Evolutionary conservation across 2,329 filamentous ascomycete species (phyloP), one percentile per base, ranked within the genome.

Genomic region (Scopulariopsis brevicaulis): DNA sequence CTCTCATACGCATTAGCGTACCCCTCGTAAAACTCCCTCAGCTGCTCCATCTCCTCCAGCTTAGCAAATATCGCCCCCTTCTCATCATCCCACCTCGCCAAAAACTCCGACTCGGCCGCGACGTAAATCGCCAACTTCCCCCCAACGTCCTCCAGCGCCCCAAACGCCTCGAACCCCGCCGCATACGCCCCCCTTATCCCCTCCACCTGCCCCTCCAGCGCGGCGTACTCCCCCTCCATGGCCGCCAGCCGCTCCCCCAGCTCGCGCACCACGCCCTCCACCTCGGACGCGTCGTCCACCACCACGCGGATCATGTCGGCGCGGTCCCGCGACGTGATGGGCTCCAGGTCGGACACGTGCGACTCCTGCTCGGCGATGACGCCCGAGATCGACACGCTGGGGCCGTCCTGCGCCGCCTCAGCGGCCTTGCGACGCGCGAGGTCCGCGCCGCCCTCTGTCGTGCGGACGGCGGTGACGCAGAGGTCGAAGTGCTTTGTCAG

Each of bases 401-500:
- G 78, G 43, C 62, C 67, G 59, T 71, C 79, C 61, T 66, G 81
- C 65, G 68, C 78, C 66, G 80, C 80, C 63, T 89, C 86, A 51
- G 85, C 86, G 0, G 84, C 86, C 62, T 83, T 86, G 55, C 82
- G 80, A 12, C 85, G 82, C 6, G 86, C 87, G 53, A 85, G 76
- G 5, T 84, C 86, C 14, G 84, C 84, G 5, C 86, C 88, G 34
- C 87, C 88, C 73, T 96, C 91, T 3, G 92, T 96, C 55, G 93
- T 90, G 60, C 91, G 89, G 51, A 96, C 86, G 1, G 93, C 93
- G 1, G 87, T 93, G 15, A 96, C 89, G 69, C 93, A 96, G 62
- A 96, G 83, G 69, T 97, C 93, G 68, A 96, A 96, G 71, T 97
- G 93, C 28, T 81, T 83, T 8, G 90, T 91, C 4, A 97, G 76